Evolutionary conservation across 169 alveolate species (phyloP).

Genomic region (Eimeria maxima): DNA sequence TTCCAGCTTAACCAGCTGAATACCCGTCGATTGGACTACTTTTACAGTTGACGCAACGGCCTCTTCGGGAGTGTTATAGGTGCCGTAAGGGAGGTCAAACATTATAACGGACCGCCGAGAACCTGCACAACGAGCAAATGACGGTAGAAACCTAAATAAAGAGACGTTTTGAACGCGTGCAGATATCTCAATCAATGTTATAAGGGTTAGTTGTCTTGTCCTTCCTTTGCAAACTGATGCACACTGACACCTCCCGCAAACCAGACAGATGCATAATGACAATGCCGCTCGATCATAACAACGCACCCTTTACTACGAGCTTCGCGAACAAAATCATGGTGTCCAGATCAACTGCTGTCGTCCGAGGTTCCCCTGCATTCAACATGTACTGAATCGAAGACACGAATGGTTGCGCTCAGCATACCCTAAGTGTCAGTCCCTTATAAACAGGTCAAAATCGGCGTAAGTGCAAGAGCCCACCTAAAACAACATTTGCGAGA

Average conservation of each 20-base stretch:
- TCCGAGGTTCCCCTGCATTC: slow-evolving; percentile 74
- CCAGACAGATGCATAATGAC: neutral
- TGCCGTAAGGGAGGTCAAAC: slow-evolving; percentile 83
- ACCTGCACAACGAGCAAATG: slow-evolving; percentile 57
- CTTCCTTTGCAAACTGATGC: neutral
- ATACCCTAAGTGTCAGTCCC: neutral
- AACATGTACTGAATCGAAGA: neutral
- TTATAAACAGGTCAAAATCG: neutral
- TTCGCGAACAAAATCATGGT: slow-evolving; percentile 82
- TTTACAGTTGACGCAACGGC: slow-evolving; percentile 71
- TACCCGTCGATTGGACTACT: slow-evolving; percentile 79
- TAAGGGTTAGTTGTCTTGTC: neutral
- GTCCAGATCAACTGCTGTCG: slow-evolving; percentile 80
- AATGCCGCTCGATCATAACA: neutral
- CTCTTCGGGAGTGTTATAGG: slow-evolving; percentile 73
- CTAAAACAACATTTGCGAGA: slow-evolving; percentile 83
- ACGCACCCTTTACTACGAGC: slow-evolving; percentile 76
- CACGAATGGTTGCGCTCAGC: neutral
- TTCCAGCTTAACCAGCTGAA: slow-evolving; percentile 82
- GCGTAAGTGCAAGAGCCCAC: slow-evolving; percentile 22
- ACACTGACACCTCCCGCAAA: neutral
- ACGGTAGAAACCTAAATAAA: neutral
- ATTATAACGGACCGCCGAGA: slow-evolving; percentile 79
- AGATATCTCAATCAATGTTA: neutral
- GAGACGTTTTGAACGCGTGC: neutral